Base-by-base conservation (phyloP, 2,329 filamentous ascomycete genomes). In the Nigrograna mackinnonii region DNA sequence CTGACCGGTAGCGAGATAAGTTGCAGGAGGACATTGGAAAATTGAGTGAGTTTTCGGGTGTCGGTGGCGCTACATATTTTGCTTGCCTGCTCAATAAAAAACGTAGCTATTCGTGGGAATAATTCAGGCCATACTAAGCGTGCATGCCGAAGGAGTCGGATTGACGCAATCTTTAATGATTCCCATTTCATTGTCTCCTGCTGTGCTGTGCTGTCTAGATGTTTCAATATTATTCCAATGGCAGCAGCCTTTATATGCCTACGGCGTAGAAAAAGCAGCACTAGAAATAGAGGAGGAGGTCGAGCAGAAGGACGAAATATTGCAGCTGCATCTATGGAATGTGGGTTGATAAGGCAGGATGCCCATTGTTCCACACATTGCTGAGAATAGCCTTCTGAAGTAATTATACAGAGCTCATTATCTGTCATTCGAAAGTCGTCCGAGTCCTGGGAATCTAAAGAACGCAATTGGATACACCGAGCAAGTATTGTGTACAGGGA, bases 11-110 rank as follows among this genome's bases (percentile, higher is more conserved):
- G 41, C 3, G 79, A 73, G 19, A 84, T 57, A 28, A 79, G 52
- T 22, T 60, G 60, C 16, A 84, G 67, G 28, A 75, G 60, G 14
- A 58, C 61, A 46, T 83, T 83, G 55, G 74, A 79, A 13, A 72
- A 68, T 5, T 62, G 52, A 5, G 73, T 72, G 6, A 66, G 28
- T 16, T 38, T 32, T 6, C 34, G 35, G 2, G 30, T 22, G n/a
- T 24, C 30, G 1, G 13, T 19, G 13, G 41, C 22, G n/a, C 41
- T 37, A 31, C 48, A 42, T 7, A 64, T 47, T 17, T 44, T 53
- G 16, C 41, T 46, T 20, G 58, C 60, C 43, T 64, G 51, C 9
- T 49, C 36, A 5, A 49, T 46, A 19, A 62, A 64, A 6, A 66
- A 22, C 9, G 58, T 52, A 4, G 62, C 52, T 32, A 64, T 58